phyloP scores from a whole-genome alignment of 2,329 filamentous ascomycete genomes.

The Clarireedia homoeocarpa region DNA sequence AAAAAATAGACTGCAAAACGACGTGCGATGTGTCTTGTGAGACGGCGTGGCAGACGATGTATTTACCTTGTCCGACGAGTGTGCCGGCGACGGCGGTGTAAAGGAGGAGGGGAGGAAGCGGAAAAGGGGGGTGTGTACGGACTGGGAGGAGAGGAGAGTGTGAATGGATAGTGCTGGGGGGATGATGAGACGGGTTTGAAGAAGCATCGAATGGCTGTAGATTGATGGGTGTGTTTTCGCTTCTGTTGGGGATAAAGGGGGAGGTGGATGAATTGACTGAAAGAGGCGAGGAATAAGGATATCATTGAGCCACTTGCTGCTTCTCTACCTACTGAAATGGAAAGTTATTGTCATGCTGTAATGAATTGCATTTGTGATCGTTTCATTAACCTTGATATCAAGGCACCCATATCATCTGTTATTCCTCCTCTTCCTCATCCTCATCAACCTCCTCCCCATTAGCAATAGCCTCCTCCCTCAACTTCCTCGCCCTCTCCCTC shows the following conservation, averaged over 20 bases:
- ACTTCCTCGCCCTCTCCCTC: slow-evolving; percentile 46
- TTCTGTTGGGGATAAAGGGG: too few relatives aligned
- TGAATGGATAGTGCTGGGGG: too few relatives aligned
- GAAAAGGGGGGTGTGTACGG: neutral
- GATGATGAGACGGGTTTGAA: too few relatives aligned
- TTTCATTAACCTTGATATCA: neutral
- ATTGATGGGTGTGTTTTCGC: too few relatives aligned
- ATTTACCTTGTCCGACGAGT: slow-evolving; percentile 14
- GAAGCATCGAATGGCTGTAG: too few relatives aligned
- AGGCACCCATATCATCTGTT: neutral
- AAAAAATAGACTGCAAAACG: slow-evolving; percentile 9
- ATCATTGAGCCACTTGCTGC: too few relatives aligned
- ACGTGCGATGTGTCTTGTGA: slow-evolving; percentile 14
- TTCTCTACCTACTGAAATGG: too few relatives aligned
- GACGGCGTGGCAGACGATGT: slow-evolving; percentile 11
- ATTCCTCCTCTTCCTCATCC: slow-evolving; percentile 33
- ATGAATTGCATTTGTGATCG: neutral
- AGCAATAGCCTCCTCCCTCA: slow-evolving; percentile 43
- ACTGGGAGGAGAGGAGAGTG: too few relatives aligned
- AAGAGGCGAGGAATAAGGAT: too few relatives aligned
- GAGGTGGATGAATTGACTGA: too few relatives aligned
- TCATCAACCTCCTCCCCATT: slow-evolving; percentile 43
- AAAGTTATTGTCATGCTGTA: neutral
- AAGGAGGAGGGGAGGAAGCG: neutral
- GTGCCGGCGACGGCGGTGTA: neutral